Conservation (phyloP, 345 rosid species). For the Garcia nutans region DNA sequence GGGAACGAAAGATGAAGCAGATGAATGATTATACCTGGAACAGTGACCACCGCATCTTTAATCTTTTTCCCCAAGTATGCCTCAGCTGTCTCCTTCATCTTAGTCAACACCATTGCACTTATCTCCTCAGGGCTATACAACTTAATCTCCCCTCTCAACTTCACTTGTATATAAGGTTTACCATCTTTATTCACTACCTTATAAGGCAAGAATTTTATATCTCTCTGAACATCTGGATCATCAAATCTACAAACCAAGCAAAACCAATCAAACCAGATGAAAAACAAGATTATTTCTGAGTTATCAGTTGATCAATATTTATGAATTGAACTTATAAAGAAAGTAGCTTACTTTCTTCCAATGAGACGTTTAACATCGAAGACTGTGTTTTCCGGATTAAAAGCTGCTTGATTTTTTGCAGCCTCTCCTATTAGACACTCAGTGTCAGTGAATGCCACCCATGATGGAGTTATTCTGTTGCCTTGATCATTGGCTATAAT, state of each 20-base stretch:
- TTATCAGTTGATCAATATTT: not conserved
- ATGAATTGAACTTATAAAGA: not conserved
- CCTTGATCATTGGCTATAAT: slow-evolving; percentile 68
- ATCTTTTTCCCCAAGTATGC: slow-evolving; percentile 51
- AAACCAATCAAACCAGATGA: not conserved
- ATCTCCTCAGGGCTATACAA: slow-evolving; percentile 67
- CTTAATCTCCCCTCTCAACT: slow-evolving; percentile 48
- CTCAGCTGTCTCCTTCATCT: slow-evolving; percentile 68
- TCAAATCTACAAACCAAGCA: slow-evolving; percentile 25
- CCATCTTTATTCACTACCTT: slow-evolving; percentile 44
- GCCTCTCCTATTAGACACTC: slow-evolving; percentile 57
- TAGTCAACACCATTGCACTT: slow-evolving; percentile 53
- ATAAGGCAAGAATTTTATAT: slow-evolving; percentile 54
- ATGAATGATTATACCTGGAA: slow-evolving; percentile 37
- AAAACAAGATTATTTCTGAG: not conserved
- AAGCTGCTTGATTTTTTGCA: slow-evolving; percentile 28
- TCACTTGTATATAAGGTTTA: slow-evolving; percentile 38
- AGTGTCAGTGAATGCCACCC: slow-evolving; percentile 66
- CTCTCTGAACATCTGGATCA: slow-evolving; percentile 54
- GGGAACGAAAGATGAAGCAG: not conserved
- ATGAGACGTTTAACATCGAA: slow-evolving; percentile 29
- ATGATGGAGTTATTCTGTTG: slow-evolving; percentile 62
- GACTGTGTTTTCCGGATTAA: slow-evolving; percentile 20
- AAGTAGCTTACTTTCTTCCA: slow-evolving; percentile 20
- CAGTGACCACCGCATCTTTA: slow-evolving; percentile 56